Conservation (phyloP, 225 moss, liverwort and hornwort species). For the Ulota crispa region DNA sequence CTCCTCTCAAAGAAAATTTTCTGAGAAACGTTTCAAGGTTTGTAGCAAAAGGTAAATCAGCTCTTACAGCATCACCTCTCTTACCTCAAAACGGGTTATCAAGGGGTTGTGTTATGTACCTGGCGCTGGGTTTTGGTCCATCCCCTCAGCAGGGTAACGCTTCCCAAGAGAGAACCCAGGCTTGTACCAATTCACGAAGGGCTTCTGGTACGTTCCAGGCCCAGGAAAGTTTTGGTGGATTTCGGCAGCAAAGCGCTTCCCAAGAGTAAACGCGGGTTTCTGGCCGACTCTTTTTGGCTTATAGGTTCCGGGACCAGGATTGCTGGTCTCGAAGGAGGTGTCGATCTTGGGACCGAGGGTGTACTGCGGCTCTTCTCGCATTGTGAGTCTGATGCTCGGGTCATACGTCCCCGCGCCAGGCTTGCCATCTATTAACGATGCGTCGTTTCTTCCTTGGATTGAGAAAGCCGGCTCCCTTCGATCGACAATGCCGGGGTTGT, state of each 20-base stretch:
- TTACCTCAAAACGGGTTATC: neutral
- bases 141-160: conserved; percentile 16
- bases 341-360: conserved; percentile 23
- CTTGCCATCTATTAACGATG: neutral
- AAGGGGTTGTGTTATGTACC: conserved; percentile 19
- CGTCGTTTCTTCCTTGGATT: conserved; percentile 31
- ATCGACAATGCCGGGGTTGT: conserved; percentile 35
- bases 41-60: too few relatives aligned
- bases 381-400: conserved; percentile 55
- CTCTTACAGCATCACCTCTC: too few relatives aligned
- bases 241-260: conserved; percentile 27
- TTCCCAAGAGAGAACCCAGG: conserved; percentile 38
- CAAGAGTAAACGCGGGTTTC: conserved; percentile 34
- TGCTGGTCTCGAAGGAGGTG: neutral
- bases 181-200: conserved; percentile 29
- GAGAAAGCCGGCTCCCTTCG: conserved; percentile 44
- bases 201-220: conserved; percentile 34
- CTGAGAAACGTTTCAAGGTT: too few relatives aligned
- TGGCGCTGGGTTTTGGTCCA: conserved; percentile 22
- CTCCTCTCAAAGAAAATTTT: too few relatives aligned
- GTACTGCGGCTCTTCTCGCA: conserved; percentile 33
- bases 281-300: conserved; percentile 13
- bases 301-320: conserved; percentile 46
- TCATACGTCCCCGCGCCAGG: conserved; percentile 59
- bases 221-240: conserved; percentile 34